These are phyloP conservation scores for Tympanopsis confertula DNA, from an alignment of 2,329 filamentous ascomycete genomes.

Conservation along the genomic window DNA sequence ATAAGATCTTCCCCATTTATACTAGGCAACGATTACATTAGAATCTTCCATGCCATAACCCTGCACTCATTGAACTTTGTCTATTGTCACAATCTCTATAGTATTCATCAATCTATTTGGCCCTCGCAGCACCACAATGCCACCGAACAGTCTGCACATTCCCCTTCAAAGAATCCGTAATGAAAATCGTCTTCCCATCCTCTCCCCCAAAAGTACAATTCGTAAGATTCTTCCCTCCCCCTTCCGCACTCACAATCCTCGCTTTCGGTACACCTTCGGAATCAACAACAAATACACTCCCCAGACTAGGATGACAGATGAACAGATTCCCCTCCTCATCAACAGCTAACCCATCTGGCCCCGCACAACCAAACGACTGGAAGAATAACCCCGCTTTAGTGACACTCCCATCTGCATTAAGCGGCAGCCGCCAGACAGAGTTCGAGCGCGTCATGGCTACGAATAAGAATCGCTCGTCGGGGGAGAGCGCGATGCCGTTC, in stretches of 20 bases:
- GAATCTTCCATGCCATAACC: too few species aligned
- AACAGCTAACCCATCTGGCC: constrained; percentile 23
- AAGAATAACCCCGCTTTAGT: constrained; percentile 26
- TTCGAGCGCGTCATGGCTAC: constrained; percentile 27
- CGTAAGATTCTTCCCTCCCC: constrained; percentile 20
- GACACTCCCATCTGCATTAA: constrained; percentile 23
- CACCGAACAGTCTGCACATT: constrained; percentile 19
- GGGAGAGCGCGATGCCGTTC: constrained; percentile 23
- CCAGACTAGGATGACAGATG: constrained; percentile 21
- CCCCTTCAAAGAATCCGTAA: constrained; percentile 25
- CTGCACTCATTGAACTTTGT: too few species aligned
- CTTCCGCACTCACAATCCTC: constrained; percentile 18
- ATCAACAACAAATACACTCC: constrained; percentile 23
- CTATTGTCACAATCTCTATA: too few species aligned
- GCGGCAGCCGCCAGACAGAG: constrained; percentile 25
- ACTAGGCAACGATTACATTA: too few species aligned
- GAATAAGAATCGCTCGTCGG: constrained; percentile 24
- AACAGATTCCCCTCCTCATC: constrained; percentile 25
- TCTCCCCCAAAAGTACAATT: constrained; percentile 26
- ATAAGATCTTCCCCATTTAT: too few species aligned
- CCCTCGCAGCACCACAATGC: constrained; percentile 15
- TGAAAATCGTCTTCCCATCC: constrained; percentile 22
- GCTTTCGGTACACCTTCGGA: constrained; percentile 21
- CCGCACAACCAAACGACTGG: constrained; percentile 24
- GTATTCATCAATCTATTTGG: too few species aligned